Conservation (phyloP, 495 filamentous ascomycete species). For the Penicillium silybi region DNA sequence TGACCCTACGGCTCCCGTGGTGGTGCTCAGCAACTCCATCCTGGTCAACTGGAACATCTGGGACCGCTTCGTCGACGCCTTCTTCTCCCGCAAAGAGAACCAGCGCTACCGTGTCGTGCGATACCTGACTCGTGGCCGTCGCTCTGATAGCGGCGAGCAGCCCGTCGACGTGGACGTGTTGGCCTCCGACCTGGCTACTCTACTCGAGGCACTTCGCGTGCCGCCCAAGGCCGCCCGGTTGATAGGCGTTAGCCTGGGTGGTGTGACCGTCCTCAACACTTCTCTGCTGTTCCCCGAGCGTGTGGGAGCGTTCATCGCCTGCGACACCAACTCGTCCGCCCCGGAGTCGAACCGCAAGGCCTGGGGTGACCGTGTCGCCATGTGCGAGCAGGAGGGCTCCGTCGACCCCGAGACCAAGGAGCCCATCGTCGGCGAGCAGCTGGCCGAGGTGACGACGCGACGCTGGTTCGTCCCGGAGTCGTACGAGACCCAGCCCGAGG, state of each 20-base stretch:
- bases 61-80: conserved; percentile 61
- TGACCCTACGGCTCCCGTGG: conserved; percentile 58
- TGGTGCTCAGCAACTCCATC: conserved; percentile 73
- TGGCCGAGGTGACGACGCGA: conserved; percentile 64
- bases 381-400: conserved; percentile 58
- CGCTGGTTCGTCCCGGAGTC: conserved; percentile 69
- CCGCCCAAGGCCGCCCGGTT: conserved; percentile 51
- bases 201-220: conserved; percentile 59
- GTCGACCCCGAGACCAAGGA: conserved; percentile 42
- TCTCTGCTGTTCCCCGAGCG: conserved; percentile 60
- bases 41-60: conserved; percentile 71
- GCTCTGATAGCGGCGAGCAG: conserved; percentile 36
- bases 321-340: conserved; percentile 69
- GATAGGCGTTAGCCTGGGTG: conserved; percentile 74
- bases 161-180: conserved; percentile 60
- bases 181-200: conserved; percentile 56
- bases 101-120: conserved; percentile 66
- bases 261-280: conserved; percentile 67
- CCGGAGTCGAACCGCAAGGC: conserved; percentile 66
- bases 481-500: conserved; percentile 51
- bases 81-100: conserved; percentile 55
- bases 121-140: conserved; percentile 65
- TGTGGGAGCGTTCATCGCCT: conserved; percentile 61
- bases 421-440: conserved; percentile 48
- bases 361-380: conserved; percentile 69